Evolutionary conservation across 495 filamentous ascomycete genomes (phyloP), one percentile per base, ranked within the genome.

Genomic region (Elaphomyces granulatus): DNA sequence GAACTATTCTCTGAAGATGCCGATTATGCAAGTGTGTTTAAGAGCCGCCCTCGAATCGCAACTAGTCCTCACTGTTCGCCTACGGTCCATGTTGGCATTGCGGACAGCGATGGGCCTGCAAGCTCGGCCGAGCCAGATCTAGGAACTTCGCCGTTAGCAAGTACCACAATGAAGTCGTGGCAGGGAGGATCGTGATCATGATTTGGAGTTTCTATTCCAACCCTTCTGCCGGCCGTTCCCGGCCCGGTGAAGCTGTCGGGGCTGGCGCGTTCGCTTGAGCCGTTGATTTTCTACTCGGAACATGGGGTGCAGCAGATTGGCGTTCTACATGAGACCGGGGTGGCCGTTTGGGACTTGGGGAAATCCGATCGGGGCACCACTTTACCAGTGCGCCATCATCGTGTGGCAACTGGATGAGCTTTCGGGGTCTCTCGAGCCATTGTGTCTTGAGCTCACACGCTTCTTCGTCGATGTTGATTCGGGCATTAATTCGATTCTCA

Each of bases 381-480:
- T 83, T 94, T 78, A 87, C 82, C 10, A 83, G 78, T 31, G 82
- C 82, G 14, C 80, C 83, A 75, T 82, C 48, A 94, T 94, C 35
- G 84, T 90, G 15, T 63, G 74, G 44, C 80, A 86, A 47, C 72
- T 94, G 15, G 86, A 93, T 49, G 78, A 78, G 35, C 64, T 94
- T 16, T 83, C 78, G 38, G 83, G 90, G 39, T 82, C 74, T 33
- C 67, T 94, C 17, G 90, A 87, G 55, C 77, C 72, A 1, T 67
- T 94, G 1, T 79, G 81, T 2, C 66, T 84, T 8, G 85, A 92
- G 49, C 63, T 94, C 16, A 88, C 81, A 4, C 75, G 75, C 46
- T 94, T 94, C 60, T 94, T 94, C 51, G 80, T 84, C 23, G 83
- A 84, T 42, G 84, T 94, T 9, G 83, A 94, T 53, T 83, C 84